phyloP scores from a whole-genome alignment of 2,329 filamentous ascomycete species.

The Nakataea oryzae region DNA sequence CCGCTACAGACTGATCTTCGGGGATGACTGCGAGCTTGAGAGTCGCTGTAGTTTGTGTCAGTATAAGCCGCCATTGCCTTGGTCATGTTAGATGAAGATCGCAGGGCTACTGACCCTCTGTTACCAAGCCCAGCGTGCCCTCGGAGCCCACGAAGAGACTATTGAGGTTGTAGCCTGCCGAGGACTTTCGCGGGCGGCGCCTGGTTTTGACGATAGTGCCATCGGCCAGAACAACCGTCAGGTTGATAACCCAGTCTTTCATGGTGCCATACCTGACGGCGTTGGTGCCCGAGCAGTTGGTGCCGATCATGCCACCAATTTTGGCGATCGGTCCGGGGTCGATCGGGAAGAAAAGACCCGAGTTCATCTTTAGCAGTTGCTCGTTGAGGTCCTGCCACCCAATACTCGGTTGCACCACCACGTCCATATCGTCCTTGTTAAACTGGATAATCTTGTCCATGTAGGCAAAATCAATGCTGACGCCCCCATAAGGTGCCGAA shows the following conservation, averaged over 20 bases:
- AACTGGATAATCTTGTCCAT: slow-evolving; percentile 78
- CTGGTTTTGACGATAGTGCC: slow-evolving; percentile 72
- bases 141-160: slow-evolving; percentile 75
- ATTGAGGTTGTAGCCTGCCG: slow-evolving; percentile 76
- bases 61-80: background rate
- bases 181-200: slow-evolving; percentile 67
- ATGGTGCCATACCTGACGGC: slow-evolving; percentile 75
- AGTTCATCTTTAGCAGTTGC: slow-evolving; percentile 53
- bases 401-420: slow-evolving; percentile 83
- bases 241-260: slow-evolving; percentile 79
- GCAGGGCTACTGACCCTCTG: slow-evolving; percentile 42
- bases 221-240: slow-evolving; percentile 72
- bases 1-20: slow-evolving; percentile 65
- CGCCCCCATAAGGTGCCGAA: slow-evolving; percentile 73
- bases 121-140: slow-evolving; percentile 83
- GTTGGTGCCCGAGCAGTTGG: slow-evolving; percentile 69
- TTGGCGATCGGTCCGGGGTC: slow-evolving; percentile 68
- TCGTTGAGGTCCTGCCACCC: slow-evolving; percentile 89
- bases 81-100: background rate
- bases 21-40: slow-evolving; percentile 71
- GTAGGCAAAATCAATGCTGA: slow-evolving; percentile 79
- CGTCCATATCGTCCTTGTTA: slow-evolving; percentile 81
- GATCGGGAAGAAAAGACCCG: slow-evolving; percentile 80
- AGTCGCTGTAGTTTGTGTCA: slow-evolving; percentile 39
- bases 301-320: slow-evolving; percentile 77